phyloP scores from a whole-genome alignment of 1,284 basidiomycete genomes.

The Fistulinella staudtii region DNA sequence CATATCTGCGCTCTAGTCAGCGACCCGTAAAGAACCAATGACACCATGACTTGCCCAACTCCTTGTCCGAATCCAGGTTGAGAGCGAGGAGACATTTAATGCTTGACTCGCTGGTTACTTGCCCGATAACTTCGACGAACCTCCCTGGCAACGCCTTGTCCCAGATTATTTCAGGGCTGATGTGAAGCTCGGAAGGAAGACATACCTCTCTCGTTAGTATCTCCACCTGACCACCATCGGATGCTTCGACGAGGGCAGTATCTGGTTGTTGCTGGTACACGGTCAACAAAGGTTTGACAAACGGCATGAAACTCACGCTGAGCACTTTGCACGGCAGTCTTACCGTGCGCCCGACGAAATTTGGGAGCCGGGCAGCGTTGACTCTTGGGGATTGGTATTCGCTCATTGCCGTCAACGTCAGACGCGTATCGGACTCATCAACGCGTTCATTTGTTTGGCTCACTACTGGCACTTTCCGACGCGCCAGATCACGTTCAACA shows the following conservation, averaged over 20 bases:
- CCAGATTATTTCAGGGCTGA: too few relatives aligned
- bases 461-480: too few relatives aligned
- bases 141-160: too few relatives aligned
- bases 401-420: conserved; percentile 12
- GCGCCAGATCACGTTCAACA: too few relatives aligned
- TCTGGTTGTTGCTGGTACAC: conserved; percentile 49
- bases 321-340: conserved; percentile 70
- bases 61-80: conserved; percentile 51
- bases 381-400: conserved; percentile 56
- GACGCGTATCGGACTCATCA: not conserved
- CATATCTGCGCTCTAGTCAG: conserved; percentile 47
- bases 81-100: conserved; percentile 62
- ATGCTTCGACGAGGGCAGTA: conserved; percentile 59
- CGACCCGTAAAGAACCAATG: not conserved
- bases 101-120: conserved; percentile 54
- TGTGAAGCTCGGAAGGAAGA: too few relatives aligned
- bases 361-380: conserved; percentile 56
- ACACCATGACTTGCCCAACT: conserved; percentile 49
- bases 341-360: conserved; percentile 59
- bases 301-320: conserved; percentile 38
- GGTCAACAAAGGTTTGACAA: conserved; percentile 1
- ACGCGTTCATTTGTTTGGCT: too few relatives aligned
- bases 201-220: conserved; percentile 50
- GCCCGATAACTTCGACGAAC: conserved; percentile 75
- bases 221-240: conserved; percentile 69